phyloP scores from a whole-genome alignment of 2,329 filamentous ascomycete species.

The Diaporthe batatas region DNA sequence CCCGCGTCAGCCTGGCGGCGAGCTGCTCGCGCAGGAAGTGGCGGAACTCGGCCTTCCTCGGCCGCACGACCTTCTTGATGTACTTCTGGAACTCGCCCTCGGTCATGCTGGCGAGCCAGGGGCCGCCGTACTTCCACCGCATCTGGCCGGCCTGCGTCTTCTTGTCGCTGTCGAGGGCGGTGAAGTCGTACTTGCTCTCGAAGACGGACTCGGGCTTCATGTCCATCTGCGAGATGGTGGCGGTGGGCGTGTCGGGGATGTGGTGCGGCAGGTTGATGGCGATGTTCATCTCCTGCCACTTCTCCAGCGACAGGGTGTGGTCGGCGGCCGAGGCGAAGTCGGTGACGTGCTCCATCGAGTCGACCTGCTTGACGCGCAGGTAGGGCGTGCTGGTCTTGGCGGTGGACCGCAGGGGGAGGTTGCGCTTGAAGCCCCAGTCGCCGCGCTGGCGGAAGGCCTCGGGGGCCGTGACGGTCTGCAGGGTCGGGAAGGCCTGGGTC shows the following conservation, averaged over 20 bases:
- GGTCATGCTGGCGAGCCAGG: constrained; percentile 74
- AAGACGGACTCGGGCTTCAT: constrained; percentile 66
- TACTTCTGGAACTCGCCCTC: constrained; percentile 72
- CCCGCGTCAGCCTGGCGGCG: constrained; percentile 59
- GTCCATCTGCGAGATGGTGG: constrained; percentile 38
- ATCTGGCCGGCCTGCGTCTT: constrained; percentile 56
- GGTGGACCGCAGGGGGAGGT: constrained; percentile 82
- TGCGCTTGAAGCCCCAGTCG: constrained; percentile 93
- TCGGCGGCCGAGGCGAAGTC: constrained; percentile 88
- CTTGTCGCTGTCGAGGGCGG: constrained; percentile 54
- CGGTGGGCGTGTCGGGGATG: neutral
- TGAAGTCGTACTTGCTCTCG: constrained; percentile 69
- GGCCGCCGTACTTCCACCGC: constrained; percentile 76
- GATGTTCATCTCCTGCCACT: constrained; percentile 87
- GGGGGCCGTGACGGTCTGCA: constrained; percentile 85
- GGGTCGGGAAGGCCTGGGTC: constrained; percentile 83
- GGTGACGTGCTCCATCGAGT: constrained; percentile 89
- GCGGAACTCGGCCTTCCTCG: constrained; percentile 67
- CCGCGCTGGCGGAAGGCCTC: constrained; percentile 78
- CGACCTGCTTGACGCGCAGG: constrained; percentile 81
- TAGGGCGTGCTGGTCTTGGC: constrained; percentile 79
- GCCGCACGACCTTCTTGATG: constrained; percentile 66
- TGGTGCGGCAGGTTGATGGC: constrained; percentile 70
- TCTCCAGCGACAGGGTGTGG: constrained; percentile 83
- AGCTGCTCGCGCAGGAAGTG: constrained; percentile 64